Evolutionary conservation across 2,329 filamentous ascomycete species (phyloP).

Genomic region (Taxawa tesnikishii): DNA sequence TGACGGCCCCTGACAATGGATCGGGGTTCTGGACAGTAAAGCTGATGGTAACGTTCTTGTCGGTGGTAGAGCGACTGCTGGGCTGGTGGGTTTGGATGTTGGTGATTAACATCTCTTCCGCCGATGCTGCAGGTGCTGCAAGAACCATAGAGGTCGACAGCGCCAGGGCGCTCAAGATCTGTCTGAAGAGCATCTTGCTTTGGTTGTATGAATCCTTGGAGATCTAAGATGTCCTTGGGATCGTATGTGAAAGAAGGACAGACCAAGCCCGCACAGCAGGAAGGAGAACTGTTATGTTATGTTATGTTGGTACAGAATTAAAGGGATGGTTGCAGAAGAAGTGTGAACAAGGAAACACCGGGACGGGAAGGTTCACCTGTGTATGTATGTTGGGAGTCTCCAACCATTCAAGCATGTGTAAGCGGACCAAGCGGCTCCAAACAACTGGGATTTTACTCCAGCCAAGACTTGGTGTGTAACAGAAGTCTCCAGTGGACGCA

Average conservation of each 20-base stretch:
- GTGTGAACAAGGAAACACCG: no score
- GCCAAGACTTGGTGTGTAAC: not conserved
- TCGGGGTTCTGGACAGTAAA: conserved; percentile 4
- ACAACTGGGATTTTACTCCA: no score
- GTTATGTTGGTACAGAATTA: no score
- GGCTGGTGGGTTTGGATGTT: conserved; percentile 1
- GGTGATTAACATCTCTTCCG: conserved; percentile 2
- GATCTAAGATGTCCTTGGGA: no score
- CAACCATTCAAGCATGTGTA: no score
- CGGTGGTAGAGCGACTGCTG: conserved; percentile 1
- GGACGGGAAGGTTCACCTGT: no score
- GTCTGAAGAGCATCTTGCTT: not conserved
- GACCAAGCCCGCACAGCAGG: not conserved
- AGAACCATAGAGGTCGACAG: not conserved
- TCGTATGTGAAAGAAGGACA: no score
- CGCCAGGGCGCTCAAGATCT: not conserved
- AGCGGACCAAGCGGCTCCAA: no score
- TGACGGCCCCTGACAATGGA: not conserved
- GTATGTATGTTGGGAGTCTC: no score
- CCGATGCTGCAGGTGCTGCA: conserved; percentile 2
- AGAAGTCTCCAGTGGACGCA: not conserved
- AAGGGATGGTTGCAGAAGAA: no score
- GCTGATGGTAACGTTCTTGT: conserved; percentile 4
- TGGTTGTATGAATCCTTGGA: no score
- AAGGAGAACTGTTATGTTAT: no score